These are phyloP conservation scores for Ustilago trichophora DNA, from an alignment of 1,284 basidiomycete species.

Conservation along the genomic window DNA sequence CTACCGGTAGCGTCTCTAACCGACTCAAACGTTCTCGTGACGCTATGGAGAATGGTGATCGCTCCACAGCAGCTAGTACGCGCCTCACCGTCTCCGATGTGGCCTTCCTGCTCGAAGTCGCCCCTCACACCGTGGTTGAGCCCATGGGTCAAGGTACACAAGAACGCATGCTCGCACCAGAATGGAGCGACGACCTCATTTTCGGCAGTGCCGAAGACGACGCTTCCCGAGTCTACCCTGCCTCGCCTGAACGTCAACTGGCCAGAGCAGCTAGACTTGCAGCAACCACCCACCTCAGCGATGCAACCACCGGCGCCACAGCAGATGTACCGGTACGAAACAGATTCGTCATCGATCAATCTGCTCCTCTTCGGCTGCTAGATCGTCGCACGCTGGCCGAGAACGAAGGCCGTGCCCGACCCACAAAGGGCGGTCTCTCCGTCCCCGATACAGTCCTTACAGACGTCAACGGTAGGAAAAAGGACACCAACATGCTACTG, in stretches of 20 bases:
- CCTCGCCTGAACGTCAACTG: constrained; percentile 27
- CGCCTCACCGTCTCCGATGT: constrained; percentile 59
- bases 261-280: constrained; percentile 26
- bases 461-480: constrained; percentile 46
- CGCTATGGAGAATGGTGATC: constrained; percentile 16
- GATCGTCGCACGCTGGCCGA: constrained; percentile 53
- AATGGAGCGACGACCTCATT: constrained; percentile 33
- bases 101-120: constrained; percentile 55
- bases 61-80: constrained; percentile 16
- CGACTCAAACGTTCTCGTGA: constrained; percentile 38
- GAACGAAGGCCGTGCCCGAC: constrained; percentile 21
- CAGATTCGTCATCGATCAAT: constrained; percentile 58
- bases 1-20: not conserved
- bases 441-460: constrained; percentile 27
- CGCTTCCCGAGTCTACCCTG: not conserved
- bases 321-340: constrained; percentile 26
- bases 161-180: constrained; percentile 59
- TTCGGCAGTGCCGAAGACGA: constrained; percentile 14
- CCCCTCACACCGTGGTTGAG: constrained; percentile 61
- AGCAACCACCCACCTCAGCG: constrained; percentile 52
- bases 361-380: constrained; percentile 55
- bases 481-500: constrained; percentile 11
- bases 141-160: constrained; percentile 62
- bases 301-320: not conserved
- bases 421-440: constrained; percentile 43